Conservation (phyloP, 257 asterid genomes). For the Solanum lycopersicoides region DNA sequence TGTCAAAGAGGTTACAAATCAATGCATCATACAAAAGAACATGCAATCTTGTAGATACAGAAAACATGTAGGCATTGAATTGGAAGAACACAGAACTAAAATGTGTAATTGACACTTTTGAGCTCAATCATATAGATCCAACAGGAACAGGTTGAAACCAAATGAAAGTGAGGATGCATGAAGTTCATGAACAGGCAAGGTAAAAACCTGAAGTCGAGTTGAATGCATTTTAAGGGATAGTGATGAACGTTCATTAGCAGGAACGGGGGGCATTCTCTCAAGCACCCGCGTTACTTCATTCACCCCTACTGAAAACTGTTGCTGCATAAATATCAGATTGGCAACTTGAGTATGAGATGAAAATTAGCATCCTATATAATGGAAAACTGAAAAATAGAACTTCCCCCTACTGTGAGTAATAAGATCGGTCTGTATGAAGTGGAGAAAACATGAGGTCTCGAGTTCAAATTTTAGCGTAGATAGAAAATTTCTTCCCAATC, state of each 20-base stretch:
- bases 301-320: constrained; percentile 74
- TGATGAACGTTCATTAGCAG: neutral
- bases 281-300: constrained; percentile 87
- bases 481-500: neutral
- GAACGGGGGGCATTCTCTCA: constrained; percentile 52
- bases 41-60: neutral
- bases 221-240: constrained; percentile 12
- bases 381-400: neutral
- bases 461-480: neutral
- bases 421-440: neutral
- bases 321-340: constrained; percentile 19
- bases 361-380: neutral
- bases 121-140: neutral
- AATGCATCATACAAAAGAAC: neutral
- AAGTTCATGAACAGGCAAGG: neutral
- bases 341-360: neutral
- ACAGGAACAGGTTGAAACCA: neutral
- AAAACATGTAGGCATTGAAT: neutral
- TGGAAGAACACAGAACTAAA: neutral
- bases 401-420: neutral
- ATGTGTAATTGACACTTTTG: neutral
- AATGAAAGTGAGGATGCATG: neutral
- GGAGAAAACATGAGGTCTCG: neutral
- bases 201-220: constrained; percentile 50
- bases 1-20: neutral